Base-by-base conservation (phyloP, 805 yeast genomes). In the Saccharomycopsis babjevae region DNA sequence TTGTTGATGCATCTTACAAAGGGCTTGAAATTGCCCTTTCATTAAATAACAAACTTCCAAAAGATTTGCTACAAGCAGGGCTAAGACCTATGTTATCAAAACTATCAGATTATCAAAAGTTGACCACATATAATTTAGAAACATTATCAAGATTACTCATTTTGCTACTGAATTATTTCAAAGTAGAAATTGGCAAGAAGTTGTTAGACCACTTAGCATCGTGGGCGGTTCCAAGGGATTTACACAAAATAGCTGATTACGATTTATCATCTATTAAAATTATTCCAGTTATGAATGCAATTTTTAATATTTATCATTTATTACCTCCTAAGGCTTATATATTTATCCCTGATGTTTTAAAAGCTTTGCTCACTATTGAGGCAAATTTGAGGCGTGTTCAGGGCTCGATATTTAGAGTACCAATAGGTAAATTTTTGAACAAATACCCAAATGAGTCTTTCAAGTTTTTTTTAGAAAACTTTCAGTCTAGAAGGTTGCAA, bases 111-210 rank as follows among this genome's bases (percentile, higher is more conserved):
- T 96, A 91, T 71, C 90, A 90, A 71, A 86, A 93, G 61, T 76
- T 94, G 57, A 89, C 97, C 0, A 94, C 89, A 1, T 81, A 89
- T 1, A 97, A 97, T 1, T 76, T 94, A 20, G 97, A 93, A 68
- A 97, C 98, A 0, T 76, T 94, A 25, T 96, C 97, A 0, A 77
- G 96, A 54, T 77, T 94, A 38, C 77, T 94, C 50, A 97, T 93
- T 68, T 76, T 96, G 25, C 76, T 94, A 66, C 91, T 93, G 40
- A 89, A 96, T 3, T 93, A 94, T 68, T 94, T 94, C 78, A 88
- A 96, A 70, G 97, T 96, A 20, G 99, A 94, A 71, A 93, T 94
- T 66, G 99, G 99, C 38, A 81, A 91, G 57, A 94, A 94, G 68
- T 74, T 94, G 58, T 78, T 96, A 38, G 98, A 94, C 69, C 99